Percentiles rank a stretch among this genome's conserved stretches.
These are phyloP conservation scores for Monilinia laxa DNA, from an alignment of 2,329 filamentous ascomycete genomes.

Conservation along the genomic window DNA sequence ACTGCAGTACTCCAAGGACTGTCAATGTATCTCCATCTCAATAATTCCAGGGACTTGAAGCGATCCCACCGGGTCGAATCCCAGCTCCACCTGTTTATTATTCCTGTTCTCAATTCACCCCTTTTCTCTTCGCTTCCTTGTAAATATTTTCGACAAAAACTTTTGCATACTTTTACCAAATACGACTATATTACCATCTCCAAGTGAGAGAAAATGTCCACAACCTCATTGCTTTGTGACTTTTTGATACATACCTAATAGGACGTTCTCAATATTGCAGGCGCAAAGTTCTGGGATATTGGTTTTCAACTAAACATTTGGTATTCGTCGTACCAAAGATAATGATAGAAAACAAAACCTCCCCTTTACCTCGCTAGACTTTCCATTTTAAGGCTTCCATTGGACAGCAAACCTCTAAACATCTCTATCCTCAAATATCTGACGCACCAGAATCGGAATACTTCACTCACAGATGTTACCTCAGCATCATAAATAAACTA, in stretches of 20 bases:
- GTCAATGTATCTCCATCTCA: background rate
- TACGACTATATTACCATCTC: too few species aligned
- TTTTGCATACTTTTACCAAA: too few species aligned
- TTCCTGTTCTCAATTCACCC: background rate
- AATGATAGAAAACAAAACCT: background rate
- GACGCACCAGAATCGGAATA: background rate
- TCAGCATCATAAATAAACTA: background rate
- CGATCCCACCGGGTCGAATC: background rate
- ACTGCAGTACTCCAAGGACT: background rate
- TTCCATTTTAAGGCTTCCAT: background rate
- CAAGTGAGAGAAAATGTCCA: too few species aligned
- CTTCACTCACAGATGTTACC: background rate
- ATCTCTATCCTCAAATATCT: background rate
- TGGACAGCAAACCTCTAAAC: too few species aligned
- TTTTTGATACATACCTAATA: too few species aligned
- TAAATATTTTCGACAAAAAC: too few species aligned
- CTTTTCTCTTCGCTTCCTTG: background rate
- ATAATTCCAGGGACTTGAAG: background rate
- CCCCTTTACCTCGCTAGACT: background rate
- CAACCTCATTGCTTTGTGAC: too few species aligned
- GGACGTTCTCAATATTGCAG: too few species aligned
- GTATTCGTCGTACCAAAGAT: background rate
- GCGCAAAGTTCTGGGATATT: too few species aligned
- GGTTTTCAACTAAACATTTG: too few species aligned
- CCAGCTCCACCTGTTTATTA: background rate